Conservation (phyloP, 345 rosid genomes). For the Salix koriyanagi region DNA sequence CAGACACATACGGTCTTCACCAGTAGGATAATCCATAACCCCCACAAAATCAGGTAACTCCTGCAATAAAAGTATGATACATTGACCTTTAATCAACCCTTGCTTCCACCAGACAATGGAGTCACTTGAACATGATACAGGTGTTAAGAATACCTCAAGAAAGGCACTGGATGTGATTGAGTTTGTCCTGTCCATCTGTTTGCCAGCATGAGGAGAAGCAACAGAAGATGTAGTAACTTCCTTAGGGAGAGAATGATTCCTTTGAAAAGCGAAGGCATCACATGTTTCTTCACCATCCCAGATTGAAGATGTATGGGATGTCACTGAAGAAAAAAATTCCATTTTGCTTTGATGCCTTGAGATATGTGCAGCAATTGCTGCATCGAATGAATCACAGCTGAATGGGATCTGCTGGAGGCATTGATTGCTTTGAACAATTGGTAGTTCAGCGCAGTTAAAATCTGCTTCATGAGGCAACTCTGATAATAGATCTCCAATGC, state of each 20-base stretch:
- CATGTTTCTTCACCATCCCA: conserved; percentile 99
- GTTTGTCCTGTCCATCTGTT: conserved; percentile 26
- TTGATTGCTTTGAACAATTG: conserved; percentile 41
- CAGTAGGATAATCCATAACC: conserved; percentile 27
- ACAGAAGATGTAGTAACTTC: conserved; percentile 32
- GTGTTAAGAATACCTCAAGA: conserved; percentile 38
- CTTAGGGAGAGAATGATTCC: conserved; percentile 23
- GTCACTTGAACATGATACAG: neutral
- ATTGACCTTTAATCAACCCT: neutral
- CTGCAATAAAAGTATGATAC: conserved; percentile 30
- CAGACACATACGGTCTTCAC: conserved; percentile 38
- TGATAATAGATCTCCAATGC: conserved; percentile 84
- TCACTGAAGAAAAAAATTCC: conserved; percentile 31
- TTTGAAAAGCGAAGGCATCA: conserved; percentile 87
- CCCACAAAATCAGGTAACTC: conserved; percentile 32
- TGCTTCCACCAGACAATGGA: neutral
- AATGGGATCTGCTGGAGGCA: conserved; percentile 58
- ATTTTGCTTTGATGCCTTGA: conserved; percentile 67
- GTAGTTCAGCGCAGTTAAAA: conserved; percentile 34
- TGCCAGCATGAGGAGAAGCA: conserved; percentile 29
- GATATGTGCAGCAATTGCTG: conserved; percentile 96
- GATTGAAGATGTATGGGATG: conserved; percentile 56
- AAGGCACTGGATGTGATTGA: conserved; percentile 22
- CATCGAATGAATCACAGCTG: conserved; percentile 96
- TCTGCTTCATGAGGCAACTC: conserved; percentile 55